Evolutionary conservation across 441 rosid genomes (phyloP).

Genomic region (Syzygium syzygioides): DNA sequence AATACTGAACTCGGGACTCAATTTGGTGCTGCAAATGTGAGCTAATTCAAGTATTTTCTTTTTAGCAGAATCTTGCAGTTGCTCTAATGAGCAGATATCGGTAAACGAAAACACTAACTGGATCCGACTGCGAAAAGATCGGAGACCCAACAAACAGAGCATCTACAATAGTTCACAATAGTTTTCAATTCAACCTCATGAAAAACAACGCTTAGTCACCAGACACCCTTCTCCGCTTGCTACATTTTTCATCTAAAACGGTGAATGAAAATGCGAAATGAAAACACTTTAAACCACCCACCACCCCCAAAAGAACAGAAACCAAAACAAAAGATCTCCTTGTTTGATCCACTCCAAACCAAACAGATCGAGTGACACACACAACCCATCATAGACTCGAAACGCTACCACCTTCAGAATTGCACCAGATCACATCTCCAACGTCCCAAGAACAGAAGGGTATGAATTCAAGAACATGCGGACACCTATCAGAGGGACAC

Average conservation of each 20-base stretch:
- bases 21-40: neutral
- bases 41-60: neutral
- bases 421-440: neutral
- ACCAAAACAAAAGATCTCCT: neutral
- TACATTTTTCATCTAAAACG: neutral
- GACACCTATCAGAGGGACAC: neutral
- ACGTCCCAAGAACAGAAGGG: neutral
- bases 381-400: neutral
- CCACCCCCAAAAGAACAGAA: neutral
- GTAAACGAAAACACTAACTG: neutral
- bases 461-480: neutral
- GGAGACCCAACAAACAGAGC: neutral
- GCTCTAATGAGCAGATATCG: neutral
- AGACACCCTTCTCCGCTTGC: neutral
- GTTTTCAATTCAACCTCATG: neutral
- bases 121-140: neutral
- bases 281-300: neutral
- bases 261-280: neutral
- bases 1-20: neutral
- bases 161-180: neutral
- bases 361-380: neutral
- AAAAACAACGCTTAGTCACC: neutral
- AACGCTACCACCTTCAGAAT: neutral
- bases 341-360: neutral
- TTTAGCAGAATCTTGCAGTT: neutral